A percentile compares a stretch with the other conserved stretches of the same genome.
Conservation (phyloP, 495 filamentous ascomycete genomes). For the Chaetomidium leptoderma region DNA sequence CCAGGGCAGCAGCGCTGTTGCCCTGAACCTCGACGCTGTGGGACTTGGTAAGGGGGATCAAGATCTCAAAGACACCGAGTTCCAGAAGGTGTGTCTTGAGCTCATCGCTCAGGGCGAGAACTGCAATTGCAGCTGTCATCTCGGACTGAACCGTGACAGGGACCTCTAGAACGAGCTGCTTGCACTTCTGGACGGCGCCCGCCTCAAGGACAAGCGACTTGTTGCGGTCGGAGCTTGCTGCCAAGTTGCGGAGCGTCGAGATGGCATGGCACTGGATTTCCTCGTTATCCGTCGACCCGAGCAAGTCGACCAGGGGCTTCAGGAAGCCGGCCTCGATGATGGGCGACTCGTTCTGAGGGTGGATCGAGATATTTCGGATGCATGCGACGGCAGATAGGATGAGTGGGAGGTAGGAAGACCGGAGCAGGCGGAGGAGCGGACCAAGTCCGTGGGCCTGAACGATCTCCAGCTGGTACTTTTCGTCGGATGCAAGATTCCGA, state of each 20-base stretch:
- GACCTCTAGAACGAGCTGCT: constrained; percentile 89
- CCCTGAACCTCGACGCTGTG: constrained; percentile 97
- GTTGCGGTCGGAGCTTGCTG: constrained; percentile 93
- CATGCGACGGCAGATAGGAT: constrained; percentile 97
- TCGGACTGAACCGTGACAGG: constrained; percentile 94
- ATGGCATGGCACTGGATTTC: constrained; percentile 99
- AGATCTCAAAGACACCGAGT: constrained; percentile 90
- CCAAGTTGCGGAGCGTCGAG: constrained; percentile 91
- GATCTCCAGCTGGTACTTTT: constrained; percentile 98
- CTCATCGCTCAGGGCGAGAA: constrained; percentile 93
- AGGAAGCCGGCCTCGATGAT: constrained; percentile 98
- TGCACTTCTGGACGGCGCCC: constrained; percentile 97
- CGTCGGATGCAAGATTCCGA: constrained; percentile 92
- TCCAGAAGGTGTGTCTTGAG: constrained; percentile 88
- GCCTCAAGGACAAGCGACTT: constrained; percentile 94
- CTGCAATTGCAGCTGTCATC: constrained; percentile 98
- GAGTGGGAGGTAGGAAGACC: constrained; percentile 90
- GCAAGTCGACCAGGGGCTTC: constrained; percentile 84
- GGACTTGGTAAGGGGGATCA: constrained; percentile 91
- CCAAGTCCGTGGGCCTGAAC: constrained; percentile 80
- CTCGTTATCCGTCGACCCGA: constrained; percentile 94
- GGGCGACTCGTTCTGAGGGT: constrained; percentile 97
- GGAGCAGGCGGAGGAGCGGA: constrained; percentile 79
- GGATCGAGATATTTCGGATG: constrained; percentile 98
- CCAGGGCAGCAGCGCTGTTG: constrained; percentile 92